These are phyloP conservation scores for Acacia pycnantha DNA, from an alignment of 331 rosid genomes.

Conservation along the genomic window DNA sequence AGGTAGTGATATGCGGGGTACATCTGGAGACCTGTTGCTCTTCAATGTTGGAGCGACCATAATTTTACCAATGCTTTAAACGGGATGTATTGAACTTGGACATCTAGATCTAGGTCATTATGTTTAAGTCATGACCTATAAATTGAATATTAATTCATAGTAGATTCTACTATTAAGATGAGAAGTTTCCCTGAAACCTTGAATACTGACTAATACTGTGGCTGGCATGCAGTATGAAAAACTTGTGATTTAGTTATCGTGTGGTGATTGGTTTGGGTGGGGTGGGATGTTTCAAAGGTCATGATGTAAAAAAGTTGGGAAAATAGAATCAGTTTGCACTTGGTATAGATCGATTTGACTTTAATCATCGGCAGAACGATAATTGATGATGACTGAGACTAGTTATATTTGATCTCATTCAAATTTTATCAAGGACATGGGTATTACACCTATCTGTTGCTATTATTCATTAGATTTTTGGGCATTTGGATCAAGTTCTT, in stretches of 20 bases:
- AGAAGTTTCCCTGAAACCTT: not conserved
- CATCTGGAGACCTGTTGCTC: not conserved
- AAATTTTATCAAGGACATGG: not conserved
- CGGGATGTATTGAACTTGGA: not conserved
- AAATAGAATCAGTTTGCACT: not conserved
- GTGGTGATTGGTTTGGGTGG: not conserved
- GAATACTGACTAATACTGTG: not conserved
- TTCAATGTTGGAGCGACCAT: slow-evolving; percentile 1
- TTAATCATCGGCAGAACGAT: not conserved
- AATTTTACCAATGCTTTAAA: not conserved
- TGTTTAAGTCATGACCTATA: not conserved
- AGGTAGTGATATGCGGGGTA: not conserved
- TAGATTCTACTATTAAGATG: not conserved
- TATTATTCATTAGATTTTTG: not conserved
- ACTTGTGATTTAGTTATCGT: not conserved
- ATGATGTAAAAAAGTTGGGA: not conserved
- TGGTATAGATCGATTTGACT: not conserved
- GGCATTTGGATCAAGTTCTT: not conserved
- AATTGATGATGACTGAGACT: not conserved
- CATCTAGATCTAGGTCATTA: not conserved
- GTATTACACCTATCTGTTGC: not conserved
- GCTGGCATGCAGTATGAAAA: not conserved
- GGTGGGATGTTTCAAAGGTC: not conserved
- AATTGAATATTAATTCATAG: not conserved
- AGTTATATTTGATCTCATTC: slow-evolving; percentile 7